Evolutionary conservation across 2,329 filamentous ascomycete genomes (phyloP), one percentile per base, ranked within the genome.

Genomic region (Sporothrix luriei): DNA sequence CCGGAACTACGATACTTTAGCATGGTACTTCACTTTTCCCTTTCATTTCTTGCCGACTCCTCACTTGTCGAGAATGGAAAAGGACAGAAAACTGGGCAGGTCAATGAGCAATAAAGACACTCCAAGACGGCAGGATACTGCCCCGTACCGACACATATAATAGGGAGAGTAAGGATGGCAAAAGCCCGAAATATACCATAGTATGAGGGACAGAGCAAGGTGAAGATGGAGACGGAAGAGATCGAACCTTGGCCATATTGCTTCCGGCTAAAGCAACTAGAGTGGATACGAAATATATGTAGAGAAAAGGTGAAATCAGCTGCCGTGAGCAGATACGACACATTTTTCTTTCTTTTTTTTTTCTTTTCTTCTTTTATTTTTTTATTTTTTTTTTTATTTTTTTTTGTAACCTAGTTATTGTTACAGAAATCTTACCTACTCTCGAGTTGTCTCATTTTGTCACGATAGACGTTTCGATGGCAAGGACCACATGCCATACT

Each of bases 91-190:
- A 59, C 3, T 29, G 29, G 29, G 29, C 29, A 29, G 29, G 29
- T 29, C 29, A 38, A 40, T 14, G n/a, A 51, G 7, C 16, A 13
- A 59, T 59, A 59, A 59, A 40, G 7, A 14, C 21, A 9, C 13
- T 40, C 33, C 33, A 40, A 59, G 55, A 40, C 33, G 55, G 55
- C 55, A 38, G 19, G 33, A 40, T 59, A 59, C 55, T 24, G 24
- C 33, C 33, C 40, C 21, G 29, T 13, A 2, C 55, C 52, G 52
- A 33, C 10, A 5, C 21, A 59, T 33, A 57, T 38, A n/a, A 57
- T 38, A 57, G 29, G 21, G 1, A 21, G 24, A 6, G 7, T 7
- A 55, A 46, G 16, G 13, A 40, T 40, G 33, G 7, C 33, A 43
- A 61, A 61, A 6, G 7, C 19, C 55, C 33, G 33, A 43, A 21